Base-by-base conservation (phyloP, 2,329 filamentous ascomycete genomes). In the Neopestalotiopsis rosae region DNA sequence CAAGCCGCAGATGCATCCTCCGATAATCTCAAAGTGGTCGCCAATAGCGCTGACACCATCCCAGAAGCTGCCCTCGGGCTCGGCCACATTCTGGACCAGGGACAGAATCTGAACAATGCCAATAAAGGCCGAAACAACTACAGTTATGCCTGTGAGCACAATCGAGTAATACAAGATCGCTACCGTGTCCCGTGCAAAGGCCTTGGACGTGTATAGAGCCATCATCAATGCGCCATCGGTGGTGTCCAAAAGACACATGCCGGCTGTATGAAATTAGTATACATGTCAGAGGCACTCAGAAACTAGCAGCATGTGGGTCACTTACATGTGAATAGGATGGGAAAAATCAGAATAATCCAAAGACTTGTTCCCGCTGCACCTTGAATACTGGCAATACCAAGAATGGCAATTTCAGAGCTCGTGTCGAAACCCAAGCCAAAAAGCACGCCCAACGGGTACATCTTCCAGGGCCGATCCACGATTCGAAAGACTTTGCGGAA, bases 341-440 rank as follows among this genome's bases (percentile, higher is more conserved):
- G 96, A 69, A 98, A 97, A 65, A 99, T 91, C 40, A 98, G 80
- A 70, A 98, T 98, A 14, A 98, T 83, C 96, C 96, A 99, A 69
- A 98, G 91, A 40, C 91, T 94, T 0, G 94, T 98, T 1, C 95
- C 95, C 70, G 92, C 87, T 0, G 94, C 90, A 0, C 92, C 95
- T 75, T 98, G 92, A 1, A 99, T 90, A 38, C 92, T 94, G 0
- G 94, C 92, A 71, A 98, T 97, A 0, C 95, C 96, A 0, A 99
- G 82, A 7, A 99, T 87, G 0, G 96, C 95, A 75, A 98, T 93
- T 79, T 99, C 95, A 7, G 94, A 97, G 56, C 93, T 97, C 0
- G 96, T 98, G 78, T 98, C 96, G 78, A 99, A 98, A 0, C 95
- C 96, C 0, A 98, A 85, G 0, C 95, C 96, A 76, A 95, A 98